Conservation (phyloP, 2,329 filamentous ascomycete genomes). For the Talaromyces sp. region DNA sequence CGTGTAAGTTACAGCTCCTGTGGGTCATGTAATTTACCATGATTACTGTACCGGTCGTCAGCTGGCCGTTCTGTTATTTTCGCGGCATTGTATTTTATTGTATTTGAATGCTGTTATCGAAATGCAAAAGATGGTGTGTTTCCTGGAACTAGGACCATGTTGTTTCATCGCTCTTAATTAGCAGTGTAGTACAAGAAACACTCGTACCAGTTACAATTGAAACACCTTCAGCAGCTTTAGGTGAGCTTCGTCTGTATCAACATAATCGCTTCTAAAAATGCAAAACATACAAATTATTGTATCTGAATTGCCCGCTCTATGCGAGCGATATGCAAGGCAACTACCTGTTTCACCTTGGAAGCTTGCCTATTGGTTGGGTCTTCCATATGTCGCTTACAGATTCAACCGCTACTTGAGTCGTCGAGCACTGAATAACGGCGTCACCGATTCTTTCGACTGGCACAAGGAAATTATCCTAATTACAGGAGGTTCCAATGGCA, state of each 20-base stretch:
- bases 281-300: not conserved
- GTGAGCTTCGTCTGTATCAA: not conserved
- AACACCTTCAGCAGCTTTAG: too few species aligned
- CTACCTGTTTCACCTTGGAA: not conserved
- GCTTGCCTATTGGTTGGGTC: not conserved
- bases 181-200: not conserved
- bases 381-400: not conserved
- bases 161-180: not conserved
- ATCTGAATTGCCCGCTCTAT: not conserved
- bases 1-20: not conserved
- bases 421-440: slow-evolving; percentile 5
- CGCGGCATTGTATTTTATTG: not conserved
- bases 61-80: not conserved
- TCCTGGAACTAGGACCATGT: not conserved
- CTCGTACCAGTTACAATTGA: not conserved
- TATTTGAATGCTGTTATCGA: not conserved
- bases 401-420: slow-evolving; percentile 1
- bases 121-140: not conserved
- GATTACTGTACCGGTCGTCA: not conserved
- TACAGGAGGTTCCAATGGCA: slow-evolving; percentile 11
- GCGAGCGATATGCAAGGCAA: not conserved
- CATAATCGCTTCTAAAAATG: not conserved
- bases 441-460: not conserved
- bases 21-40: not conserved
- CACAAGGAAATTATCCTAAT: slow-evolving; percentile 5